Evolutionary conservation across 495 filamentous ascomycete species (phyloP).

Genomic region (Aspergillus haitiensis): DNA sequence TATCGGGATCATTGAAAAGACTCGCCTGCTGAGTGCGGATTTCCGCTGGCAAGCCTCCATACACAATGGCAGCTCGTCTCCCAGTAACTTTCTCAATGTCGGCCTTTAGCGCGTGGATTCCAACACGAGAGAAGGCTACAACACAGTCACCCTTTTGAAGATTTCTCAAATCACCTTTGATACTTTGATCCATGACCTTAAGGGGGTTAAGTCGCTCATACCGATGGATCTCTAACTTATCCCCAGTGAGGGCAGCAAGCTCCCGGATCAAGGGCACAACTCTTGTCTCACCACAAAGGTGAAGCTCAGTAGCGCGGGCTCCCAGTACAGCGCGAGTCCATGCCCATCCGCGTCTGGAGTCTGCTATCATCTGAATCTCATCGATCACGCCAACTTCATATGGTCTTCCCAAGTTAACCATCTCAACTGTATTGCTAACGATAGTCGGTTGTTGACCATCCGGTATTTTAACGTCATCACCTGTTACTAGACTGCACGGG

Average conservation of each 20-base stretch:
- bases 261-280: slow-evolving; percentile 76
- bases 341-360: slow-evolving; percentile 81
- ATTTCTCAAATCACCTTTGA: slow-evolving; percentile 60
- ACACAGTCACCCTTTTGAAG: slow-evolving; percentile 89
- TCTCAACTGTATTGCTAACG: slow-evolving; percentile 91
- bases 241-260: slow-evolving; percentile 77
- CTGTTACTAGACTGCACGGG: slow-evolving; percentile 79
- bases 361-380: slow-evolving; percentile 96
- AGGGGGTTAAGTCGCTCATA: slow-evolving; percentile 84
- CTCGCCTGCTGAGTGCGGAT: slow-evolving; percentile 86
- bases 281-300: slow-evolving; percentile 90
- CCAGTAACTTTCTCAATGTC: slow-evolving; percentile 76
- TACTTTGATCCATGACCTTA: slow-evolving; percentile 58
- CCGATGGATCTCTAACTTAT: slow-evolving; percentile 73
- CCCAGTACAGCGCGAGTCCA: slow-evolving; percentile 95
- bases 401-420: slow-evolving; percentile 69
- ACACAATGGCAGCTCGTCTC: slow-evolving; percentile 83
- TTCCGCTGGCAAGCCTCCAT: slow-evolving; percentile 89
- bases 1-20: slow-evolving; percentile 91
- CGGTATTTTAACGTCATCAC: slow-evolving; percentile 76
- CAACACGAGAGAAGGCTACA: slow-evolving; percentile 77
- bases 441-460: slow-evolving; percentile 53
- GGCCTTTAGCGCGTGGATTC: slow-evolving; percentile 75
- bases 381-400: slow-evolving; percentile 95
- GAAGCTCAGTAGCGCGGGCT: slow-evolving; percentile 79